A percentile compares a stretch with the other conserved stretches of the same genome.
Evolutionary conservation across 805 yeast species (phyloP).

Genomic region (Ogataea ganodermae): DNA sequence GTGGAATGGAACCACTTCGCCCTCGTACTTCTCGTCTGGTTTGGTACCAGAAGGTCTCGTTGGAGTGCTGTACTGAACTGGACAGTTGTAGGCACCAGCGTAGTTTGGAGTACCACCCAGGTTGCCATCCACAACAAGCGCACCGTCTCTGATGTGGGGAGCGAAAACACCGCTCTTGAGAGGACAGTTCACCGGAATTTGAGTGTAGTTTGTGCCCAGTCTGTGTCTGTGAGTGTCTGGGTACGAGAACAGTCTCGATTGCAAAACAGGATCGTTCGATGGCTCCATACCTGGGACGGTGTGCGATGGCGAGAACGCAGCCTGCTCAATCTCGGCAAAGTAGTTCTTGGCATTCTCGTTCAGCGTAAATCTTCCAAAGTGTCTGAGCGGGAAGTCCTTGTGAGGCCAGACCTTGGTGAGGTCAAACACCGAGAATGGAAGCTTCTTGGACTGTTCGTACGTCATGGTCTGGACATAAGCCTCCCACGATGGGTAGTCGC

Average conservation of each 20-base stretch:
- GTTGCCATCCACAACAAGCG: conserved; percentile 68
- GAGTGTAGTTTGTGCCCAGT: conserved; percentile 73
- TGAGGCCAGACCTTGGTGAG: conserved; percentile 94
- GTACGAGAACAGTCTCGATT: conserved; percentile 78
- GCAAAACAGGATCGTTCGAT: conserved; percentile 82
- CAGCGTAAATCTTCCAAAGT: conserved; percentile 76
- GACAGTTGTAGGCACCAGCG: conserved; percentile 53
- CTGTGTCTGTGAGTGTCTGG: conserved; percentile 87
- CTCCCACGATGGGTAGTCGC: conserved; percentile 83
- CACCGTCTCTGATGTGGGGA: conserved; percentile 85
- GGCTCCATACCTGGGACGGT: conserved; percentile 84
- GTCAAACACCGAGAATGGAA: conserved; percentile 83
- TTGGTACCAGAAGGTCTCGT: conserved; percentile 36
- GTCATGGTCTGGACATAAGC: conserved; percentile 86
- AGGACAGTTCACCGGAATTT: conserved; percentile 91
- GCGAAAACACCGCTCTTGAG: conserved; percentile 53
- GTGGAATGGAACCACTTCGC: conserved; percentile 66
- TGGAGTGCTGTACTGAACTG: conserved; percentile 45
- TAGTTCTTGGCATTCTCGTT: conserved; percentile 85
- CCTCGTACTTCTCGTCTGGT: conserved; percentile 35
- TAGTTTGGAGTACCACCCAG: conserved; percentile 79
- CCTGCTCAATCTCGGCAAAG: conserved; percentile 86
- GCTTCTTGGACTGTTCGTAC: conserved; percentile 70
- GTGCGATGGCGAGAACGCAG: conserved; percentile 83
- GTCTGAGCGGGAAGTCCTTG: conserved; percentile 79